These are phyloP conservation scores for Aspergillus felis DNA, from an alignment of 2,329 filamentous ascomycete species.

Conservation along the genomic window DNA sequence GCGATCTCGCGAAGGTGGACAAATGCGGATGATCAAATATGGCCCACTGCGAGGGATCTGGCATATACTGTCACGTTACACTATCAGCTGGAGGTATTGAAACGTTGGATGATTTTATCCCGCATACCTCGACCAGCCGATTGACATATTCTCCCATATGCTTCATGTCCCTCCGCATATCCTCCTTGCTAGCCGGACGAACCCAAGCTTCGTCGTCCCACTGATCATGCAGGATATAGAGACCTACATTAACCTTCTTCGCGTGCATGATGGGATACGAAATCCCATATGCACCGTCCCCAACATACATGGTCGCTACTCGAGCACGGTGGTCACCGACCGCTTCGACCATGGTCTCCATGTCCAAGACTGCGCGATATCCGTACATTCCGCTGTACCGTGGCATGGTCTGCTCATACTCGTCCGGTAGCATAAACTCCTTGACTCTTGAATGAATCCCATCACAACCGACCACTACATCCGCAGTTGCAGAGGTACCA, in stretches of 20 bases:
- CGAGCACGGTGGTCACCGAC: slow-evolving; percentile 30
- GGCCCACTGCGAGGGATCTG: slow-evolving; percentile 33
- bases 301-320: slow-evolving; percentile 30
- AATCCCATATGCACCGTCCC: slow-evolving; percentile 27
- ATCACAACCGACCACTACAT: slow-evolving; percentile 36
- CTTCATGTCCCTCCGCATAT: slow-evolving; percentile 24
- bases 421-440: slow-evolving; percentile 23
- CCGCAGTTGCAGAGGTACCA: slow-evolving; percentile 23
- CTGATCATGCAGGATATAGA: slow-evolving; percentile 23
- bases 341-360: slow-evolving; percentile 29
- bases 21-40: slow-evolving; percentile 33
- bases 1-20: slow-evolving; percentile 26
- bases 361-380: slow-evolving; percentile 33
- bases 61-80: slow-evolving; percentile 20
- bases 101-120: background rate
- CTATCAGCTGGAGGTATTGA: background rate
- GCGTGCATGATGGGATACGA: slow-evolving; percentile 33
- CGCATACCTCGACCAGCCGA: slow-evolving; percentile 24
- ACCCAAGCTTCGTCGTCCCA: slow-evolving; percentile 33
- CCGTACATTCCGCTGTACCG: slow-evolving; percentile 33
- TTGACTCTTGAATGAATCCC: slow-evolving; percentile 31
- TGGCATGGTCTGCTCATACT: slow-evolving; percentile 14
- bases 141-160: slow-evolving; percentile 28
- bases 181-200: slow-evolving; percentile 23
- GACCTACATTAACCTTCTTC: slow-evolving; percentile 30